phyloP scores from a whole-genome alignment of 352 stramenopile genomes.

The Phytophthora pistaciae region DNA sequence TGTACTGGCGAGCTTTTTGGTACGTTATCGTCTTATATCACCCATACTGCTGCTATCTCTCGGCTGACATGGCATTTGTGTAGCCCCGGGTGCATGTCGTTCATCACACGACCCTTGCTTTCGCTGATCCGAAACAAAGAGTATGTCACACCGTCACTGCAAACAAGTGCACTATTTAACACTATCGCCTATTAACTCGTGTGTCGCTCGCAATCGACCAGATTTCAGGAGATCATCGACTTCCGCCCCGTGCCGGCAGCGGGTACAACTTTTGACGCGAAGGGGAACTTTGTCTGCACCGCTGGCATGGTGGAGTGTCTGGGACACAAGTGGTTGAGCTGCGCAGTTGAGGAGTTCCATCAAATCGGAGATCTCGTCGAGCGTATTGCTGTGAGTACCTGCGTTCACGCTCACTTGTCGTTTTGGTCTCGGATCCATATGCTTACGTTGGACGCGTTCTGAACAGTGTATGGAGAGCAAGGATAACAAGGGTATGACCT shows the following conservation, averaged over 20 bases:
- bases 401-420: neutral
- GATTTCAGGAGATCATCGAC: constrained; percentile 80
- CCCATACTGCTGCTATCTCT: neutral
- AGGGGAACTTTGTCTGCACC: constrained; percentile 75
- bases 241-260: constrained; percentile 76
- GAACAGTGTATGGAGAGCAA: constrained; percentile 76
- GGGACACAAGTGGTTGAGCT: constrained; percentile 85
- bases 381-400: constrained; percentile 58
- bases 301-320: constrained; percentile 77
- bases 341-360: constrained; percentile 71
- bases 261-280: constrained; percentile 61
- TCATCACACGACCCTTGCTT: constrained; percentile 70
- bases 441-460: neutral
- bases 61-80: constrained; percentile 5
- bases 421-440: constrained; percentile 15
- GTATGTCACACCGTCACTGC: constrained; percentile 30
- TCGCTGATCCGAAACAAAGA: constrained; percentile 69
- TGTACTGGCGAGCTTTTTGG: constrained; percentile 88
- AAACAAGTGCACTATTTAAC: neutral
- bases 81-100: constrained; percentile 79
- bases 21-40: constrained; percentile 30
- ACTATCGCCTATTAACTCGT: neutral
- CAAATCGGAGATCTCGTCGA: constrained; percentile 72
- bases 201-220: constrained; percentile 19
- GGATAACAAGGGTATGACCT: constrained; percentile 78